Percentiles rank a stretch among this genome's conserved stretches.
phyloP scores from a whole-genome alignment of 257 asterid genomes.

The Rhazya stricta region DNA sequence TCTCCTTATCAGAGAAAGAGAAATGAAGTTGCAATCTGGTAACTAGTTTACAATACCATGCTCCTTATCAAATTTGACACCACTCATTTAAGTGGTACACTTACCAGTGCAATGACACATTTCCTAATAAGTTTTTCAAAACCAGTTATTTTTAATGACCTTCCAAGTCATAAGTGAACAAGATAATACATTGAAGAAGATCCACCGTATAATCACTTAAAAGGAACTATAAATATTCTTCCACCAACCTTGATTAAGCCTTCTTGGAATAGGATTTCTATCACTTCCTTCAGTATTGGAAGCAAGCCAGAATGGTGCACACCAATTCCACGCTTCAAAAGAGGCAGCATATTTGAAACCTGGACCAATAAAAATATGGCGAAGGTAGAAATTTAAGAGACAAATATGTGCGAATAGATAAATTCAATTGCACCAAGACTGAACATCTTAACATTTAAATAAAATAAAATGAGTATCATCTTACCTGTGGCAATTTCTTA shows the following conservation, averaged over 20 bases:
- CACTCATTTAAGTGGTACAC: neutral
- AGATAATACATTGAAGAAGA: neutral
- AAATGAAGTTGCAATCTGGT: no score
- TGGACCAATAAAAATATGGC: conserved; percentile 20
- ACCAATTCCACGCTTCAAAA: conserved; percentile 92
- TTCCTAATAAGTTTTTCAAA: neutral
- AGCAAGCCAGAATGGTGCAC: conserved; percentile 99
- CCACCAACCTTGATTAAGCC: conserved; percentile 83
- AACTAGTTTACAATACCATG: neutral
- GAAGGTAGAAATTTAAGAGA: conserved; percentile 2
- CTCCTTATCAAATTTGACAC: neutral
- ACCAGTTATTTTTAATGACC: neutral
- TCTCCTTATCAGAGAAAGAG: neutral
- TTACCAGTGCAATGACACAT: neutral
- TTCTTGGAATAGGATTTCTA: conserved; percentile 96
- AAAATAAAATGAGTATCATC: conserved; percentile 11
- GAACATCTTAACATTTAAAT: conserved; percentile 10
- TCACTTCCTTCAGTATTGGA: conserved; percentile 94
- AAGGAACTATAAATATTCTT: conserved; percentile 12
- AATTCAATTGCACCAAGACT: neutral
- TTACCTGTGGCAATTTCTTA: conserved; percentile 89
- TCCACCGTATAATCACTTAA: neutral
- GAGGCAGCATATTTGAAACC: conserved; percentile 93
- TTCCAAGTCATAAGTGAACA: neutral
- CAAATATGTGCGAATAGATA: neutral